phyloP scores from a whole-genome alignment of 495 filamentous ascomycete species.

The Neurospora sp. region DNA sequence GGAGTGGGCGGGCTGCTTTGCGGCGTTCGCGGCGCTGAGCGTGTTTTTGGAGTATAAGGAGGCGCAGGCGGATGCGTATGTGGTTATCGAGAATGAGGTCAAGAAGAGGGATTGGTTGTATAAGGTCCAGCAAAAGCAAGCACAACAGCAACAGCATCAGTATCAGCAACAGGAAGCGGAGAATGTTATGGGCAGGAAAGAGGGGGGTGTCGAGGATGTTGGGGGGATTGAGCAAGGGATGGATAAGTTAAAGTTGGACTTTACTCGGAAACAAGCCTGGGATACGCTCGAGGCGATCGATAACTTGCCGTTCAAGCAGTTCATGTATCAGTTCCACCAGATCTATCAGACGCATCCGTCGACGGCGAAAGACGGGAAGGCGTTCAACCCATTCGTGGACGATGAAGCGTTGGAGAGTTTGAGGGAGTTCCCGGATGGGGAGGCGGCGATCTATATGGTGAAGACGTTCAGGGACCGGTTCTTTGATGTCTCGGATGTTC shows the following conservation, averaged over 20 bases:
- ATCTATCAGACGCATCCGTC: slow-evolving; percentile 38
- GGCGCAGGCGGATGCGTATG: slow-evolving; percentile 37
- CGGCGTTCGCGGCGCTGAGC: slow-evolving; percentile 38
- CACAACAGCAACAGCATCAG: not conserved
- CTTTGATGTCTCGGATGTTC: slow-evolving; percentile 24
- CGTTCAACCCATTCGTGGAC: slow-evolving; percentile 37
- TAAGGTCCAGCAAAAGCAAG: not conserved
- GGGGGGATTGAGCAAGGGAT: not conserved
- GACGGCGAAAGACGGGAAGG: slow-evolving; percentile 28
- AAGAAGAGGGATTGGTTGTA: not conserved
- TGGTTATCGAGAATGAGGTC: slow-evolving; percentile 34
- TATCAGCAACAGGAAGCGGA: not conserved
- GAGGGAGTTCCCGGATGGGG: slow-evolving; percentile 25
- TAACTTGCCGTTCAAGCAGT: slow-evolving; percentile 42
- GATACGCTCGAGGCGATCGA: slow-evolving; percentile 20
- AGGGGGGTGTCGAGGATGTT: not conserved
- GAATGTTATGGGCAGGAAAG: not conserved
- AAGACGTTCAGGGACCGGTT: slow-evolving; percentile 25
- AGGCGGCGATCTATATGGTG: slow-evolving; percentile 31
- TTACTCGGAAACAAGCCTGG: not conserved
- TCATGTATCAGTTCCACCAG: slow-evolving; percentile 43
- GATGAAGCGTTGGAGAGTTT: slow-evolving; percentile 16
- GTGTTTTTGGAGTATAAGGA: slow-evolving; percentile 44
- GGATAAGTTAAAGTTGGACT: not conserved
- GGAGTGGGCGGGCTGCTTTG: slow-evolving; percentile 42